Conservation (phyloP, 768 basidiomycete species). For the Tulasnella sp. region DNA sequence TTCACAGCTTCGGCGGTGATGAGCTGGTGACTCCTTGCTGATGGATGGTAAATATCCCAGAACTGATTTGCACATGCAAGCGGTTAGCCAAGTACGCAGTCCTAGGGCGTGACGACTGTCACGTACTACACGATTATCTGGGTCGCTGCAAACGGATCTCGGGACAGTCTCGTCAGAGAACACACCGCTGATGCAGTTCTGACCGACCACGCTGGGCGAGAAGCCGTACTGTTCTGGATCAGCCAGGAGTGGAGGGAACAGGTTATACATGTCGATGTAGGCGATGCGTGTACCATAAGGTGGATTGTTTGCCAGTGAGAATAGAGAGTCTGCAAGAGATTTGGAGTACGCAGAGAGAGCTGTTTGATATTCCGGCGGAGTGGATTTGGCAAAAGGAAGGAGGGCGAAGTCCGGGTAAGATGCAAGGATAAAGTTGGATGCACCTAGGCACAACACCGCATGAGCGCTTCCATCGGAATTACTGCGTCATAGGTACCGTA, state of each 20-base stretch:
- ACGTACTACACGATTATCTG: background rate
- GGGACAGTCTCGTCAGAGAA: background rate
- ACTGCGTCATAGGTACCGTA: background rate
- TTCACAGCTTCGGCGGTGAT: background rate
- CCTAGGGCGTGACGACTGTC: background rate
- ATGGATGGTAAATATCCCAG: conserved; percentile 3
- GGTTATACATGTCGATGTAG: background rate
- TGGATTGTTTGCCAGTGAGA: background rate
- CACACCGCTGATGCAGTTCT: background rate
- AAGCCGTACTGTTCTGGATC: background rate
- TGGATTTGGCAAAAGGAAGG: background rate
- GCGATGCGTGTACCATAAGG: background rate
- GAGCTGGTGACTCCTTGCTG: background rate
- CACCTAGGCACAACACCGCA: background rate
- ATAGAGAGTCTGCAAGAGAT: background rate
- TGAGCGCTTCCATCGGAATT: background rate
- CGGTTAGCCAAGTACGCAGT: background rate
- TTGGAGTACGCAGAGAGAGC: background rate
- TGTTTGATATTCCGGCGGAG: background rate
- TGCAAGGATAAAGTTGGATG: background rate
- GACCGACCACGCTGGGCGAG: background rate
- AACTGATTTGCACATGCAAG: background rate
- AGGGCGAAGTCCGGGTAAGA: background rate
- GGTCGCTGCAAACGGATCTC: conserved; percentile 5
- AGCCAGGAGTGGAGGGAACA: background rate